Evolutionary conservation across 2,329 filamentous ascomycete species (phyloP).

Genomic region (Beauveria australis): DNA sequence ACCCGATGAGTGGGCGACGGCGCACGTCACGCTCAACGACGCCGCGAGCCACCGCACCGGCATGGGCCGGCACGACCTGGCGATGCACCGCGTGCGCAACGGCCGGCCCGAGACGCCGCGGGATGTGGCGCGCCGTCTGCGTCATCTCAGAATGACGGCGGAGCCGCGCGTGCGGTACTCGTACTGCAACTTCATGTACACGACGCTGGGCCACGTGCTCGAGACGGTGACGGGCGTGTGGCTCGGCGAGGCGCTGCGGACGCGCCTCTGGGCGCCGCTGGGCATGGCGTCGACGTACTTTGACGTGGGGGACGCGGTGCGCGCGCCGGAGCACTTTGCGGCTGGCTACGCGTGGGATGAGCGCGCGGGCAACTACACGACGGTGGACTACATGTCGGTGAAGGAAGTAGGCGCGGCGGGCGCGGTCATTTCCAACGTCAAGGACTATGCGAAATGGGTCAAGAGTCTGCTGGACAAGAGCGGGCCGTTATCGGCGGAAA

Average conservation of each 20-base stretch:
- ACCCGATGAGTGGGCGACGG: slow-evolving; percentile 35
- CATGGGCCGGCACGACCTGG: slow-evolving; percentile 34
- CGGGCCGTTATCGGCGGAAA: slow-evolving; percentile 16
- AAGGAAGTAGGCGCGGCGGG: slow-evolving; percentile 29
- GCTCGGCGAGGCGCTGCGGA: slow-evolving; percentile 28
- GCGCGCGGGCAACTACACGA: slow-evolving; percentile 14
- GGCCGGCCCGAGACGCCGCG: slow-evolving; percentile 20
- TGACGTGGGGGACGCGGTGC: slow-evolving; percentile 14
- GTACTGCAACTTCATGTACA: slow-evolving; percentile 41
- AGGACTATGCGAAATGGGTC: slow-evolving; percentile 27
- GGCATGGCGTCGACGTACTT: slow-evolving; percentile 35
- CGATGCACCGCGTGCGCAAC: slow-evolving; percentile 8
- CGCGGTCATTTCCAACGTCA: slow-evolving; percentile 29
- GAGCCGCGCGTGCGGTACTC: slow-evolving; percentile 34
- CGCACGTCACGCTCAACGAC: slow-evolving; percentile 45
- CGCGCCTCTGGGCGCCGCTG: slow-evolving; percentile 30
- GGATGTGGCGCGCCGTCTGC: slow-evolving; percentile 27
- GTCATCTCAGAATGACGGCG: slow-evolving; percentile 31
- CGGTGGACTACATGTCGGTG: slow-evolving; percentile 21
- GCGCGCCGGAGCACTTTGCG: slow-evolving; percentile 22
- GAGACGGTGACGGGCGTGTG: slow-evolving; percentile 24
- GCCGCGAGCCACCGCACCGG: slow-evolving; percentile 45
- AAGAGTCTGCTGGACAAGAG: slow-evolving; percentile 19
- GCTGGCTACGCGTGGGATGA: slow-evolving; percentile 29
- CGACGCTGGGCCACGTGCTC: slow-evolving; percentile 30